Conservation (phyloP, 176 grass and related monocot genomes). For the Thalia dealbata region DNA sequence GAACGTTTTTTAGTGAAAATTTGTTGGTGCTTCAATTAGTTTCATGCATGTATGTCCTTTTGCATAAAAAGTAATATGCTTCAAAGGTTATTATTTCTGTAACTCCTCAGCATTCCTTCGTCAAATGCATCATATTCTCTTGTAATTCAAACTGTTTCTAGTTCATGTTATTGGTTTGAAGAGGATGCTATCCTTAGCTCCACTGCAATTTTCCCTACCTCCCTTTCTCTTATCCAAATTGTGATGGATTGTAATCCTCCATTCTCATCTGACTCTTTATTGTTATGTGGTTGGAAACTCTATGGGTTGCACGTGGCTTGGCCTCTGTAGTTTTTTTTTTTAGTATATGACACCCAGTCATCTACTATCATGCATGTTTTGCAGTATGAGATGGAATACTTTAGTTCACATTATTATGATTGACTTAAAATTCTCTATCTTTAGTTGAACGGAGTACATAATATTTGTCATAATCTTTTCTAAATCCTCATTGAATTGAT, state of each 20-base stretch:
- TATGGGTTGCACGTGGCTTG: neutral
- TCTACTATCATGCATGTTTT: neutral
- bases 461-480: neutral
- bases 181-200: neutral
- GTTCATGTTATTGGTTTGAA: neutral
- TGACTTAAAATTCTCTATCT: neutral
- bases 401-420: neutral
- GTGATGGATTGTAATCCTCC: neutral
- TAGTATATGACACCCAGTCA: neutral
- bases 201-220: neutral
- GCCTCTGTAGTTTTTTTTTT: neutral
- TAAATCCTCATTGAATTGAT: neutral
- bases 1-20: neutral
- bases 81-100: neutral
- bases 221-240: neutral
- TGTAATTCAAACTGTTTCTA: neutral
- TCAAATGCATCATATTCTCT: neutral
- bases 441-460: neutral
- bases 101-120: neutral
- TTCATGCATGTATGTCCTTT: neutral
- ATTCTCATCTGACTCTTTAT: neutral
- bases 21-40: conserved; percentile 1
- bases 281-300: neutral
- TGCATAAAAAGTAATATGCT: neutral
- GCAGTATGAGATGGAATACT: neutral